These are phyloP conservation scores for Stachybotrys chartarum DNA, from an alignment of 2,329 filamentous ascomycete species.

Conservation along the genomic window DNA sequence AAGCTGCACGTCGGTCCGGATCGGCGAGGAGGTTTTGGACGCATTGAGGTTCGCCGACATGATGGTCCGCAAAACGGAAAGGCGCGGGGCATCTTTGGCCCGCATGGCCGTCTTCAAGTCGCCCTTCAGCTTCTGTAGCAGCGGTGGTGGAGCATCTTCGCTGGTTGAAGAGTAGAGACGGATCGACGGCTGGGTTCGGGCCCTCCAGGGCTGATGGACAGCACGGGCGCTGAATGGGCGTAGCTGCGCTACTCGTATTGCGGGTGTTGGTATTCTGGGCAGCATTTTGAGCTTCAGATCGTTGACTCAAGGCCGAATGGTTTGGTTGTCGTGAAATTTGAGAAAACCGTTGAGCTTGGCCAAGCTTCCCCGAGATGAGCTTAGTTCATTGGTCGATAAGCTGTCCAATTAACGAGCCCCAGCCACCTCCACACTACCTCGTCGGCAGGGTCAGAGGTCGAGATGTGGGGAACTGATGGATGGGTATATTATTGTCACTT, in stretches of 20 bases:
- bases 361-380: too few species aligned
- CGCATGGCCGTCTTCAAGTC: constrained; percentile 63
- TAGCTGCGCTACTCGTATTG: constrained; percentile 16
- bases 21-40: constrained; percentile 64
- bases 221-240: constrained; percentile 7
- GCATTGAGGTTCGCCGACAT: constrained; percentile 67
- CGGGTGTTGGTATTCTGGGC: constrained; percentile 12
- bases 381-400: too few species aligned
- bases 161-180: constrained; percentile 24
- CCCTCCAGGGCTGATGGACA: constrained; percentile 8
- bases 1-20: constrained; percentile 63
- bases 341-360: too few species aligned
- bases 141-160: constrained; percentile 33
- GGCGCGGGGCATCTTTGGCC: constrained; percentile 54
- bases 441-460: too few species aligned
- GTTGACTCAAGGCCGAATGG: too few species aligned
- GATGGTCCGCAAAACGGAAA: constrained; percentile 61
- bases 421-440: too few species aligned
- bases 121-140: constrained; percentile 46
- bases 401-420: too few species aligned
- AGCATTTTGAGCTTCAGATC: constrained; percentile 10
- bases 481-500: too few species aligned
- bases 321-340: too few species aligned
- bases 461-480: too few species aligned
- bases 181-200: constrained; percentile 8